A percentile compares a stretch with the other conserved stretches of the same genome.
Conservation (phyloP, 1,139 yeast genomes). For the Hanseniaspora uvarum region DNA sequence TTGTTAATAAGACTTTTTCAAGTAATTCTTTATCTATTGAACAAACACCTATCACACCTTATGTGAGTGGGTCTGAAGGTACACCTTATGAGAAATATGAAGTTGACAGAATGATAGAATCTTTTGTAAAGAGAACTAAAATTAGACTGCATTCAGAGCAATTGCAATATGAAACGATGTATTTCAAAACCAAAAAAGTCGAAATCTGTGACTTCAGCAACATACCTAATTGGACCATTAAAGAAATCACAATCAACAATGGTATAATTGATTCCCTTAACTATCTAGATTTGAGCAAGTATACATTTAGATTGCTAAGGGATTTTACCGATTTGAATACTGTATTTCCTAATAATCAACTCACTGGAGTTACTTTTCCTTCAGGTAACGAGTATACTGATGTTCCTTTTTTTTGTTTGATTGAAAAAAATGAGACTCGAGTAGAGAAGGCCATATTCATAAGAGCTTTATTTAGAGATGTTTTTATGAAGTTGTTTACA, state of each 20-base stretch:
- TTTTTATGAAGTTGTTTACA: conserved; percentile 43
- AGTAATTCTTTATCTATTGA: not conserved
- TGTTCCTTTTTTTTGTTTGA: conserved; percentile 11
- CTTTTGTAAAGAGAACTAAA: not conserved
- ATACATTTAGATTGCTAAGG: conserved; percentile 2
- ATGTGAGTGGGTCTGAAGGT: not conserved
- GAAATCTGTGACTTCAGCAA: conserved; percentile 3
- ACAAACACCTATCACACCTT: not conserved
- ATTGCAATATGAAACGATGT: not conserved
- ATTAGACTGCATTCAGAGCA: not conserved
- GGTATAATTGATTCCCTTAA: conserved; percentile 1
- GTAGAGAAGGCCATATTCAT: conserved; percentile 27
- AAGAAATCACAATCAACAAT: conserved; percentile 6
- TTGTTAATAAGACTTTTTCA: not conserved
- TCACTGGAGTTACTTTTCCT: not conserved
- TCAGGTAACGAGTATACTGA: conserved; percentile 10
- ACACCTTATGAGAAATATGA: not conserved
- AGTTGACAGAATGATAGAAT: not conserved
- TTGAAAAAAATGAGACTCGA: not conserved
- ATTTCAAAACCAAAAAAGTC: conserved; percentile 1
- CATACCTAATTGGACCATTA: conserved; percentile 10
- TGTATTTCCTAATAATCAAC: not conserved
- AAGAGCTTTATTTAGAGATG: conserved; percentile 35
- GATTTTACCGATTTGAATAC: not conserved
- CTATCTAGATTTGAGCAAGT: not conserved